These are phyloP conservation scores for Craterostigma plantagineum DNA, from an alignment of 257 asterid species.

Conservation along the genomic window DNA sequence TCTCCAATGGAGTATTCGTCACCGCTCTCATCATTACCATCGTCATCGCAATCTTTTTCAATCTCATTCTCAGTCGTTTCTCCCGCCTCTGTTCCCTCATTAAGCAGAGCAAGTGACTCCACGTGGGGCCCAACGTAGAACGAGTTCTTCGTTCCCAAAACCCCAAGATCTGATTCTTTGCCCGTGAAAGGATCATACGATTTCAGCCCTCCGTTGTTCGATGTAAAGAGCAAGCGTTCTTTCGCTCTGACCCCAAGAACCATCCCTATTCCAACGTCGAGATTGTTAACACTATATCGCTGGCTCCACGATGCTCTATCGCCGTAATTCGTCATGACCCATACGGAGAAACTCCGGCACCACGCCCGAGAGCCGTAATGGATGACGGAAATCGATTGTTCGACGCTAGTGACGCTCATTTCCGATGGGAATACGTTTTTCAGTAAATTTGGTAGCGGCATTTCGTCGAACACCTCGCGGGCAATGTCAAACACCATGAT, in stretches of 20 bases:
- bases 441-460: constrained; percentile 12
- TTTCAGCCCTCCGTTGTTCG: constrained; percentile 2
- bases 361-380: constrained; percentile 5
- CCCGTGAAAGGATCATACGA: constrained; percentile 7
- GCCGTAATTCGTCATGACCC: constrained; percentile 22
- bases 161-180: constrained; percentile 7
- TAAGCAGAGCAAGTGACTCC: constrained; percentile 15
- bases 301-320: constrained; percentile 14
- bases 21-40: too few relatives aligned
- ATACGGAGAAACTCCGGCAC: constrained; percentile 10
- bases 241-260: constrained; percentile 10
- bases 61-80: constrained; percentile 5
- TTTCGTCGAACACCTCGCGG: constrained; percentile 18
- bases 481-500: constrained; percentile 12
- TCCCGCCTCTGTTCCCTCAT: constrained; percentile 11
- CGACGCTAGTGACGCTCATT: not conserved
- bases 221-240: constrained; percentile 7
- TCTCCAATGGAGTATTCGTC: constrained; percentile 3
- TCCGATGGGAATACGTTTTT: constrained; percentile 8
- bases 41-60: not conserved
- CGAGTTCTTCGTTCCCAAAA: constrained; percentile 11
- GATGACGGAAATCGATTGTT: constrained; percentile 10
- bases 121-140: constrained; percentile 9
- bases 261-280: constrained; percentile 7
- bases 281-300: not conserved